Evolutionary conservation across 768 basidiomycete genomes (phyloP).

Genomic region (Plicaturopsis crispa): DNA sequence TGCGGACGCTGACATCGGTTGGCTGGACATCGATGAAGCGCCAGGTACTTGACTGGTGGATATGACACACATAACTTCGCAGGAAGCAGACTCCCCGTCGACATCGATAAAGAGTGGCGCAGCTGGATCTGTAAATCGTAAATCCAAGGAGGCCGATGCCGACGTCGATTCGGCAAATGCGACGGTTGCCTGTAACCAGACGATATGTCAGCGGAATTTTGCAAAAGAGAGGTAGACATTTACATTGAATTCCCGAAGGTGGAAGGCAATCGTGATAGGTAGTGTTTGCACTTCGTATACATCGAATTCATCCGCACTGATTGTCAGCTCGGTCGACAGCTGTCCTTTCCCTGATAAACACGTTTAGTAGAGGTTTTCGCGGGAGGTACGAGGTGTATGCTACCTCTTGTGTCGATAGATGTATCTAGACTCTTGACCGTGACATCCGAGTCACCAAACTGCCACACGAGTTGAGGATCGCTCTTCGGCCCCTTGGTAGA

Average conservation of each 20-base stretch:
- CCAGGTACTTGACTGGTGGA: constrained; percentile 63
- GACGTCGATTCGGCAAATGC: constrained; percentile 69
- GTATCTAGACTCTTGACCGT: constrained; percentile 62
- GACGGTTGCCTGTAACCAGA: constrained; percentile 58
- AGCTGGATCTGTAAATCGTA: constrained; percentile 70
- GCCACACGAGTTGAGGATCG: constrained; percentile 80
- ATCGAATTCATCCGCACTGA: constrained; percentile 78
- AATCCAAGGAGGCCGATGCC: constrained; percentile 50
- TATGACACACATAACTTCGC: constrained; percentile 66
- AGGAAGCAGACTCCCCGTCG: constrained; percentile 59
- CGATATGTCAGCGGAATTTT: constrained; percentile 2
- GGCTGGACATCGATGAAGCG: constrained; percentile 17
- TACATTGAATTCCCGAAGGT: constrained; percentile 80
- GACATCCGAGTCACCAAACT: constrained; percentile 63
- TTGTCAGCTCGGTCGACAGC: constrained; percentile 67
- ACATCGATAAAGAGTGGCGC: constrained; percentile 74
- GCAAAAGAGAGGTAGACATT: constrained; percentile 11
- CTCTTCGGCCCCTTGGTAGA: constrained; percentile 50
- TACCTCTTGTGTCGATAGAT: constrained; percentile 60
- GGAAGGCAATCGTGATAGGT: constrained; percentile 69
- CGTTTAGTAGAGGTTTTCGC: background rate
- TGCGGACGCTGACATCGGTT: constrained; percentile 16
- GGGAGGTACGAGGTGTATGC: constrained; percentile 5
- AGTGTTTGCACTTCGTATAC: constrained; percentile 56
- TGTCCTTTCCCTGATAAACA: constrained; percentile 43